Percentiles rank a stretch among this genome's conserved stretches.
These are phyloP conservation scores for Ceratobasidium sp. DNA, from an alignment of 1,284 basidiomycete genomes.

Conservation along the genomic window DNA sequence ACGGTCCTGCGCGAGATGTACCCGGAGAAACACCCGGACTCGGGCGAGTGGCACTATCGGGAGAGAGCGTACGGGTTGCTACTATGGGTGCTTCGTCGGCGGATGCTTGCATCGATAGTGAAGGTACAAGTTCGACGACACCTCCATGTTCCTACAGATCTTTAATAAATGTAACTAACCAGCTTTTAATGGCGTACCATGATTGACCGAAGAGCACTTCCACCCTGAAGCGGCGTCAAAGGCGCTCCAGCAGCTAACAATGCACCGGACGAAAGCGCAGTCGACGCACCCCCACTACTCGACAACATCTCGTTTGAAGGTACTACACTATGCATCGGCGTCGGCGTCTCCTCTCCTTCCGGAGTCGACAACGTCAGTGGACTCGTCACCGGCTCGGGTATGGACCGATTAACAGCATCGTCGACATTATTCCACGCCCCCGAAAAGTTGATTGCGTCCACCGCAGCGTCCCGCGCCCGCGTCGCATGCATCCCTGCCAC, in stretches of 20 bases:
- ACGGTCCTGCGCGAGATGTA: background rate
- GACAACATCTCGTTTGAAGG: slow-evolving; percentile 1
- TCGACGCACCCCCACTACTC: slow-evolving; percentile 23
- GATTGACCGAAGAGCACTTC: slow-evolving; percentile 22
- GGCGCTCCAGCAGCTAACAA: slow-evolving; percentile 18
- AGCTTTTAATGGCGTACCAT: background rate
- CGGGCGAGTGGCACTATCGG: slow-evolving; percentile 2
- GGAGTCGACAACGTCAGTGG: too few species aligned
- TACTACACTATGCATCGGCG: background rate
- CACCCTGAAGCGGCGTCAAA: slow-evolving; percentile 10
- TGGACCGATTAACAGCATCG: background rate
- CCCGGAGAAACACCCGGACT: slow-evolving; percentile 6
- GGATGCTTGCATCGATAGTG: slow-evolving; percentile 17
- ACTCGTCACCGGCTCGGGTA: too few species aligned
- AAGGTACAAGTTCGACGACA: slow-evolving; percentile 25
- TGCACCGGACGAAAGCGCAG: slow-evolving; percentile 2
- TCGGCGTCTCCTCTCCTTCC: background rate
- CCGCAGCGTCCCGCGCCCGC: slow-evolving; percentile 23
- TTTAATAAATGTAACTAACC: background rate
- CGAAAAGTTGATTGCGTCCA: slow-evolving; percentile 34
- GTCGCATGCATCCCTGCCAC: slow-evolving; percentile 28
- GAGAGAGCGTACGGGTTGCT: slow-evolving; percentile 26
- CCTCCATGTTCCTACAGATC: slow-evolving; percentile 21
- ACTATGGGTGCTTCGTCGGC: slow-evolving; percentile 21
- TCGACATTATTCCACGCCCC: background rate